Evolutionary conservation across 805 yeast genomes (phyloP), one percentile per base, ranked within the genome.

Genomic region (Metschnikowia reukaufii): DNA sequence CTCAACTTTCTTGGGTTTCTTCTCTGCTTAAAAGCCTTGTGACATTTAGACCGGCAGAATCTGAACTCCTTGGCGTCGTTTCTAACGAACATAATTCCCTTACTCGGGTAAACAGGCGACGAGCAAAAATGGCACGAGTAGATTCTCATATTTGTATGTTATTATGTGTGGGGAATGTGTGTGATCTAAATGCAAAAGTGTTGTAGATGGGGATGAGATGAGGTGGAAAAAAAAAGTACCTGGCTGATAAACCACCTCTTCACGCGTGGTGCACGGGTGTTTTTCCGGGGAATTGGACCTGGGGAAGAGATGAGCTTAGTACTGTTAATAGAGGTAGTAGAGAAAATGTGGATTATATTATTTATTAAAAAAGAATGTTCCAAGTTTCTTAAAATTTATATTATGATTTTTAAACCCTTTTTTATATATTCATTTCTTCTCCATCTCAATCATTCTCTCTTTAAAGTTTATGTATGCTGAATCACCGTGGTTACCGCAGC

Each of bases 21-120:
- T 78, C 96, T 90, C 76, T 90, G 95, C 68, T 94, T 94, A 83
- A 94, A 94, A 46, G 90, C 86, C 67, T 91, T 89, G 74, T 94
- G 99, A 75, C 99, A 94, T 68, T 94, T 94, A 51, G 98, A 90
- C 66, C 97, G 88, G 58, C 99, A 94, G 75, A 94, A 94, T 61
- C 96, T 79, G 69, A 94, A 94, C 71, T 90, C 98, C 66, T 94
- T 94, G 56, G 98, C 96, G 64, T 94, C 99, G 67, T 94, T 94
- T 72, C 99, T 85, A 52, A 94, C 98, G 72, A 91, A 94, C 88
- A 88, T 87, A 64, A 94, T 90, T 53, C 99, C 99, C 63, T 90
- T 96, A 45, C 92, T 40, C 44, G 55, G 72, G 63, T 92, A 92
- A 39, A 88, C 95, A 41, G 99, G 99, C 12, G 96, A 87, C 17